Percentiles rank a stretch among this genome's conserved stretches.
Evolutionary conservation across 2,329 filamentous ascomycete species (phyloP).

Genomic region (Fusarium sp.): DNA sequence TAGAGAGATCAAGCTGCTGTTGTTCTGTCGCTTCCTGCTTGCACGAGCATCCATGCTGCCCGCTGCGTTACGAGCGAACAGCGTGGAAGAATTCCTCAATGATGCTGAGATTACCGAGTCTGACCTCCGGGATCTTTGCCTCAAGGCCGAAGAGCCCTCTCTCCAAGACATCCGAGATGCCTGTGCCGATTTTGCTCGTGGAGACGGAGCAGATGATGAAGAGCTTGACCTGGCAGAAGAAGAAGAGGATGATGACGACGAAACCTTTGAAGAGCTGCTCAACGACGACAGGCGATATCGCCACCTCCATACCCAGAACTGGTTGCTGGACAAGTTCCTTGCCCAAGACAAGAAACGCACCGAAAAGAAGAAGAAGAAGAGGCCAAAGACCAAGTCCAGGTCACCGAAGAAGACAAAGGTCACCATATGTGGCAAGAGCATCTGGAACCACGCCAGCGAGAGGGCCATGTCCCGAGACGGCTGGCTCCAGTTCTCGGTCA

Average conservation of each 20-base stretch:
- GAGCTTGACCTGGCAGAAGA: slow-evolving; percentile 1
- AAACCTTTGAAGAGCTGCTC: slow-evolving; percentile 41
- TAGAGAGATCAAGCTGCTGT: slow-evolving; percentile 48
- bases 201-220: slow-evolving; percentile 39
- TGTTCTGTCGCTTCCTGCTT: slow-evolving; percentile 49
- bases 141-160: slow-evolving; percentile 48
- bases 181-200: slow-evolving; percentile 50
- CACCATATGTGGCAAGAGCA: slow-evolving; percentile 46
- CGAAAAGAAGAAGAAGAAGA: neutral
- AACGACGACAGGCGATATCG: slow-evolving; percentile 27
- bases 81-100: slow-evolving; percentile 47
- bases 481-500: slow-evolving; percentile 51
- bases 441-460: slow-evolving; percentile 51
- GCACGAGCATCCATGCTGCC: slow-evolving; percentile 47
- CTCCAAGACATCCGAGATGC: slow-evolving; percentile 50
- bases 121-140: slow-evolving; percentile 48
- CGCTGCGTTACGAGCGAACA: slow-evolving; percentile 44
- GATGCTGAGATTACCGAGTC: slow-evolving; percentile 45
- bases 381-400: slow-evolving; percentile 2
- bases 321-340: slow-evolving; percentile 37
- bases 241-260: slow-evolving; percentile 36
- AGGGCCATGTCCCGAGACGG: slow-evolving; percentile 52
- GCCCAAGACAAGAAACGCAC: neutral
- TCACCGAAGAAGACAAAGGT: slow-evolving; percentile 39
- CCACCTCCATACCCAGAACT: slow-evolving; percentile 44